Percentiles rank a stretch among this genome's conserved stretches.
Conservation (phyloP, 768 basidiomycete genomes). For the Roridomyces roridus region DNA sequence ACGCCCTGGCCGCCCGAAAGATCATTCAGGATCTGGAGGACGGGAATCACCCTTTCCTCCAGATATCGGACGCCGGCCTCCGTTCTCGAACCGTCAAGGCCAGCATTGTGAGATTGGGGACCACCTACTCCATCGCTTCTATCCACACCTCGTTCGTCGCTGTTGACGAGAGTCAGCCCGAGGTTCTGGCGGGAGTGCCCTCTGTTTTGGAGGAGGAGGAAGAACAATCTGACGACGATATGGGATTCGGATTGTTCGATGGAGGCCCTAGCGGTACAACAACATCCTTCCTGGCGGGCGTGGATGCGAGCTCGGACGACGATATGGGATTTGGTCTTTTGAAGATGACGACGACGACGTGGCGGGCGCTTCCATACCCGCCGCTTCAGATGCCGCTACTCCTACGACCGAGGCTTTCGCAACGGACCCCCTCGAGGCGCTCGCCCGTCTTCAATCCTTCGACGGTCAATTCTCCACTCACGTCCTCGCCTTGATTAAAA, state of each 20-base stretch:
- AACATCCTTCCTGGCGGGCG: too few relatives aligned
- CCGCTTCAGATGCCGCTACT: too few relatives aligned
- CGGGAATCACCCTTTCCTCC: conserved; percentile 5
- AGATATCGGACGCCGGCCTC: conserved; percentile 1
- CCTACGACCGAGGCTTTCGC: too few relatives aligned
- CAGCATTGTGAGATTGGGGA: conserved; percentile 21
- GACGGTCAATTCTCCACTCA: conserved; percentile 23
- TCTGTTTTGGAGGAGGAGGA: too few relatives aligned
- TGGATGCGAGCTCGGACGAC: too few relatives aligned
- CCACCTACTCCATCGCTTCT: conserved; percentile 23
- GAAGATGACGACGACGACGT: too few relatives aligned
- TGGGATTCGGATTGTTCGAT: too few relatives aligned
- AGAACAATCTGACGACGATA: too few relatives aligned
- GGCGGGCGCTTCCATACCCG: too few relatives aligned
- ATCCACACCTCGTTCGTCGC: conserved; percentile 26
- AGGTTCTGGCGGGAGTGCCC: too few relatives aligned
- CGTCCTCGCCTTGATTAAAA: conserved; percentile 12
- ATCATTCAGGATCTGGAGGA: conserved; percentile 26
- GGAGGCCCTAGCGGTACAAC: too few relatives aligned
- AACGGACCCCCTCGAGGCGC: conserved; percentile 18
- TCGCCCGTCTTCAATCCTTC: conserved; percentile 26
- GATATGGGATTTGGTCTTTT: too few relatives aligned
- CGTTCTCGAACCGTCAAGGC: conserved; percentile 10
- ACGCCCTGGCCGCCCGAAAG: conserved; percentile 21
- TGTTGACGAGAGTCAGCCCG: conserved; percentile 14